phyloP scores from a whole-genome alignment of 2,329 filamentous ascomycete species.

The Fusarium tricinctum region DNA sequence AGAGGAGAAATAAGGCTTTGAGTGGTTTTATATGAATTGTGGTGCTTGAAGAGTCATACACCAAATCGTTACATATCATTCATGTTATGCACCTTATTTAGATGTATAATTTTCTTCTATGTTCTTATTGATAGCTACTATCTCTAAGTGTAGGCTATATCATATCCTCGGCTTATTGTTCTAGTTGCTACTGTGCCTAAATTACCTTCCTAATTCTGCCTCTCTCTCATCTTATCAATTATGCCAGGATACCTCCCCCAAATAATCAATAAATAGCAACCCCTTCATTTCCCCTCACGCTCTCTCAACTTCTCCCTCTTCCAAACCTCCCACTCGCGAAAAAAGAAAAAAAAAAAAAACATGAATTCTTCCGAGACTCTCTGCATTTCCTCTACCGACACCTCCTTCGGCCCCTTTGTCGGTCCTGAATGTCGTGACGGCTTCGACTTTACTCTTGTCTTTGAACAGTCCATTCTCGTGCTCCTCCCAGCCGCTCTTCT shows the following conservation, averaged over 20 bases:
- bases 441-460: slow-evolving; percentile 66
- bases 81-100: no score
- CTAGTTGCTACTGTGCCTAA: not conserved
- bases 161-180: not conserved
- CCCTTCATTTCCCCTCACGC: not conserved
- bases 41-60: slow-evolving; percentile 19
- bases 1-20: slow-evolving; percentile 1
- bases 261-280: slow-evolving; percentile 8
- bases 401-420: slow-evolving; percentile 48
- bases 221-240: not conserved
- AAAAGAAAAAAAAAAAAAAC: not conserved
- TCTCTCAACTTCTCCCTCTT: not conserved
- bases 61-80: not conserved
- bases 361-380: slow-evolving; percentile 46
- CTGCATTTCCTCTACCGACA: slow-evolving; percentile 45
- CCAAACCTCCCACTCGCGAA: not conserved
- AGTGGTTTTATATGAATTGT: slow-evolving; percentile 13
- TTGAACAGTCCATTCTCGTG: slow-evolving; percentile 57
- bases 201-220: slow-evolving; percentile 41
- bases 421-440: slow-evolving; percentile 54
- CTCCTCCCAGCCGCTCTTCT: slow-evolving; percentile 52
- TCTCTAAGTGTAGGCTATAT: no score
- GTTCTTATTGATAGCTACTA: no score
- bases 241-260: not conserved
- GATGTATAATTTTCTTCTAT: no score